Base-by-base conservation (phyloP, 257 asterid species). In the Lycium ferocissimum region DNA sequence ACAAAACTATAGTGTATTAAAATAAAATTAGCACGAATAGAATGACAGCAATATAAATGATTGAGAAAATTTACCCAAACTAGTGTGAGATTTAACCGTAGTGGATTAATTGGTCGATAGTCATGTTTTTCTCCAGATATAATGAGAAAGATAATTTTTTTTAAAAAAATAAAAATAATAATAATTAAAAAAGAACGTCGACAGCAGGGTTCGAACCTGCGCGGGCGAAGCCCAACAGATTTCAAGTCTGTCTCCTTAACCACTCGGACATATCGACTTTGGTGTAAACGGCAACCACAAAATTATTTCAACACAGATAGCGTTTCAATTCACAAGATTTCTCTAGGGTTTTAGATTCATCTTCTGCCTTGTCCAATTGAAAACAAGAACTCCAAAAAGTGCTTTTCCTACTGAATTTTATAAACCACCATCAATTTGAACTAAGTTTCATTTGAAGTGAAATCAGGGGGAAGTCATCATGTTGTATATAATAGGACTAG, bases 161-260 rank as follows among this genome's bases (percentile, higher is more conserved):
- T n/a, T n/a, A n/a, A n/a, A n/a, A n/a, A n/a, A n/a, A n/a, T n/a
- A n/a, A n/a, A n/a, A n/a, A n/a, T n/a, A n/a, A n/a, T n/a, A n/a
- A 26, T 26, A 26, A 26, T 26, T 26, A 26, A 26, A 26, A 40
- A 40, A 2, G 3, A 7, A 0, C 93, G 97, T 93, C 95, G 93
- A 91, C 93, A 90, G 96, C 91, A 89, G 93, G 94, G 93, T 89
- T 93, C 94, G 93, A 92, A 91, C 93, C 94, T 91, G 97, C 94
- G 96, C 95, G 94, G 94, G 95, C 95, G 88, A 81, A 93, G 94
- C 97, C 94, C 95, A 92, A 89, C 92, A 92, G 95, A 93, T 93
- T 92, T 94, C 97, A 93, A 92, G 95, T 94, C 95, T 91, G 95
- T 94, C 97, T 92, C 96, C 98, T 94, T 93, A 93, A 93, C 96